Base-by-base conservation (phyloP, 2,329 filamentous ascomycete species). In the Colletotrichum truncatum region DNA sequence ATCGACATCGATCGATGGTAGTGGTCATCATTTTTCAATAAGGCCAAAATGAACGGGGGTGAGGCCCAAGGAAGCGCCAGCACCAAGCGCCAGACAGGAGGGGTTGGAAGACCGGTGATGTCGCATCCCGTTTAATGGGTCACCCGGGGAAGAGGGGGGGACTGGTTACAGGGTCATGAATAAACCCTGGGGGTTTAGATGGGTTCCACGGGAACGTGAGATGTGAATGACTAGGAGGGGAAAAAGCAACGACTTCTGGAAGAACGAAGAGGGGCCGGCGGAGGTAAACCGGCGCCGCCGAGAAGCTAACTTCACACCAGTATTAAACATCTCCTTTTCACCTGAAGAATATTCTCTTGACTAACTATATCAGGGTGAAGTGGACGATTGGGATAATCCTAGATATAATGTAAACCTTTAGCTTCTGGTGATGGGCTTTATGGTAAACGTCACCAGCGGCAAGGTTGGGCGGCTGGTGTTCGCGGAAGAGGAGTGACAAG, bases 51-150 rank as follows among this genome's bases (percentile, higher is more conserved):
- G n/a, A 14, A 46, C 36, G 10, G 54, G 36, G 54, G 49, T n/a
- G n/a, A n/a, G n/a, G 10, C n/a, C 23, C 26, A 58, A 25, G 18
- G 39, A 23, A 54, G 25, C 32, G 53, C 30, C 39, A 21, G 28
- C 18, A 23, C 21, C 10, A n/a, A n/a, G n/a, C n/a, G n/a, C n/a
- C n/a, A n/a, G n/a, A n/a, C n/a, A n/a, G n/a, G n/a, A 8, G 39
- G 25, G 21, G 12, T n/a, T 23, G 36, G n/a, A 28, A 36, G 10
- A 62, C 32, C 43, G 11, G 28, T 56, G 43, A 55, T 51, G 58
- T 63, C 43, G 51, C 63, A 66, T 63, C 23, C 63, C 51, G 57
- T 58, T 36, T 18, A 25, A 66, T 52, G 43, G 63, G 34, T 45
- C 25, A 23, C 63, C 63, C 12, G 57, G 57, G 63, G 63, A 51